A percentile compares a stretch with the other conserved stretches of the same genome.
These are phyloP conservation scores for Populus alba DNA, from an alignment of 345 rosid species.

Conservation along the genomic window DNA sequence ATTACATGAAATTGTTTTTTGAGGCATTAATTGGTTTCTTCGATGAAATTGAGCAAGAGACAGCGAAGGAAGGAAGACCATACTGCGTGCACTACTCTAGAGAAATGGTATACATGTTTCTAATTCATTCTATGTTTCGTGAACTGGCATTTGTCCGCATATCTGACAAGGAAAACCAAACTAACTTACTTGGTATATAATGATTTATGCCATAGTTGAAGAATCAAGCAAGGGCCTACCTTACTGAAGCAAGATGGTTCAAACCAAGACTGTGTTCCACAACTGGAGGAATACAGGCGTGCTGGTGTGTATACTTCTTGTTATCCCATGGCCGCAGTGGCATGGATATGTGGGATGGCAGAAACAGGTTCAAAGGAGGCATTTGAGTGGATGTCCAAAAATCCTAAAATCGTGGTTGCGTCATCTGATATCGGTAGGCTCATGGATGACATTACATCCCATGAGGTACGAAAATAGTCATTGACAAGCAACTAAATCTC, in stretches of 20 bases:
- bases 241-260: too few relatives aligned
- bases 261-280: too few relatives aligned
- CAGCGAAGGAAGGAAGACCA: not conserved
- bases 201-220: not conserved
- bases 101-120: not conserved
- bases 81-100: not conserved
- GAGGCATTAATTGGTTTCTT: not conserved
- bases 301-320: too few relatives aligned
- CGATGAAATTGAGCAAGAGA: not conserved
- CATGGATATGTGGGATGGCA: too few relatives aligned
- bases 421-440: constrained; percentile 12
- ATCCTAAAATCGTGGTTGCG: constrained; percentile 15
- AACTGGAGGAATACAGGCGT: too few relatives aligned
- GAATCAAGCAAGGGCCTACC: too few relatives aligned
- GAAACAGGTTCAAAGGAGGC: too few relatives aligned
- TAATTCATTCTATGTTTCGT: too few relatives aligned
- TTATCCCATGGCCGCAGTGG: too few relatives aligned
- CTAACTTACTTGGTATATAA: not conserved
- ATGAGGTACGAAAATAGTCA: constrained; percentile 2
- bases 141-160: not conserved
- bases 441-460: constrained; percentile 25
- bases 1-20: constrained; percentile 3
- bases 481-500: too few relatives aligned
- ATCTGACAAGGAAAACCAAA: not conserved
- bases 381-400: too few relatives aligned